phyloP scores from a whole-genome alignment of 2,329 filamentous ascomycete genomes.

The Clonostachys byssicola region DNA sequence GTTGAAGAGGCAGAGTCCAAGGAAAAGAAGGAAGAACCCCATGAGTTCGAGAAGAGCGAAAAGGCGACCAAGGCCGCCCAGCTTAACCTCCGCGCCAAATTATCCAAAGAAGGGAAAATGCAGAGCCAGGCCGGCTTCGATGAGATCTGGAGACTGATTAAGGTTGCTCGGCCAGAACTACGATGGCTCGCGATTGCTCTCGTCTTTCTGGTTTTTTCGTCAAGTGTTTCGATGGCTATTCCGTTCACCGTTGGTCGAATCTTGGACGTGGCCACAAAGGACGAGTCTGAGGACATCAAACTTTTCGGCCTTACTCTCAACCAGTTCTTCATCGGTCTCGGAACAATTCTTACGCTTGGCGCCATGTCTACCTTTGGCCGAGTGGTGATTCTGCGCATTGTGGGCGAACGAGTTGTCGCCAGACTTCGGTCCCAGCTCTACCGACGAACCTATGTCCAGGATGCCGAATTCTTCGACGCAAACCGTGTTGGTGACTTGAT shows the following conservation, averaged over 20 bases:
- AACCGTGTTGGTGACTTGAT: constrained; percentile 96
- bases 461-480: constrained; percentile 98
- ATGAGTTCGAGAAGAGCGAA: constrained; percentile 64
- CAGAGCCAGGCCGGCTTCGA: constrained; percentile 55
- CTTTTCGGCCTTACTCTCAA: constrained; percentile 81
- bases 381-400: constrained; percentile 87
- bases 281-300: constrained; percentile 57
- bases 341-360: constrained; percentile 71
- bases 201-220: constrained; percentile 81
- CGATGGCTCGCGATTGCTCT: constrained; percentile 77
- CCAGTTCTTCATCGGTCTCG: constrained; percentile 85
- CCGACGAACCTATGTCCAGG: constrained; percentile 89
- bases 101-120: constrained; percentile 75
- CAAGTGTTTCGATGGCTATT: constrained; percentile 90
- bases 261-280: constrained; percentile 82
- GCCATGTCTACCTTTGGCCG: constrained; percentile 90
- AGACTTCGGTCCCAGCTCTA: constrained; percentile 87
- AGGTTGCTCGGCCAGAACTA: constrained; percentile 82
- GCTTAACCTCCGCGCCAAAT: constrained; percentile 80
- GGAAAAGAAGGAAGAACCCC: constrained; percentile 29
- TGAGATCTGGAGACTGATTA: constrained; percentile 84
- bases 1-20: constrained; percentile 19
- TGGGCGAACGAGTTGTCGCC: constrained; percentile 91
- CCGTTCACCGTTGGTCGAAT: constrained; percentile 97
- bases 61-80: constrained; percentile 83